Evolutionary conservation across 73 alveolate genomes (phyloP).

Genomic region (Effrenium voratum): DNA sequence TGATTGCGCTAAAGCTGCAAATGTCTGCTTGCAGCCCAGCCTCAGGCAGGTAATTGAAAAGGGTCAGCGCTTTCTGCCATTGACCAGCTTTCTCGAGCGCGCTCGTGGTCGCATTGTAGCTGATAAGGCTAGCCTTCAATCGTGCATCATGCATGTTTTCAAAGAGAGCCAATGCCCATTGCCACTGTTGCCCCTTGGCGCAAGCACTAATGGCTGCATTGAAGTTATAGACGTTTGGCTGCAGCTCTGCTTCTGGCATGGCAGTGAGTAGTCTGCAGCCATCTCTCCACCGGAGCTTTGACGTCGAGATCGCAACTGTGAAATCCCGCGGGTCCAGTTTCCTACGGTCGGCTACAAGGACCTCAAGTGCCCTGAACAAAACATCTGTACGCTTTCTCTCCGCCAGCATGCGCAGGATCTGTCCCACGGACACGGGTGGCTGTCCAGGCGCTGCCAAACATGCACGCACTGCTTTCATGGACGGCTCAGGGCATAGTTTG

Average conservation of each 20-base stretch:
- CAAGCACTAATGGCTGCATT: no score
- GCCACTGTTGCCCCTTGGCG: no score
- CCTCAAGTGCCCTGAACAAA: not conserved
- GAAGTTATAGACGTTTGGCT: not conserved
- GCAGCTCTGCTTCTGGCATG: not conserved
- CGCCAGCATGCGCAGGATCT: not conserved
- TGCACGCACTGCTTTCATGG: no score
- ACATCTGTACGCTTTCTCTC: not conserved
- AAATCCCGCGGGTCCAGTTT: not conserved
- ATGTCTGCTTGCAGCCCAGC: not conserved
- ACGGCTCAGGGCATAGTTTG: no score
- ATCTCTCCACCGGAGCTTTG: not conserved
- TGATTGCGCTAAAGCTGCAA: not conserved
- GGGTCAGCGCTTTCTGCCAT: not conserved
- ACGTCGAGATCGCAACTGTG: conserved; percentile 15
- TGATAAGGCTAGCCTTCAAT: not conserved
- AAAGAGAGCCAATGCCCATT: not conserved
- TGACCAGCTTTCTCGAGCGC: conserved; percentile 4
- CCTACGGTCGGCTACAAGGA: not conserved
- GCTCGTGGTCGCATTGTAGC: conserved; percentile 12
- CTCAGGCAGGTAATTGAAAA: not conserved
- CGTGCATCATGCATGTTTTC: not conserved
- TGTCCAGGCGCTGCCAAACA: no score
- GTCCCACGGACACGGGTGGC: no score
- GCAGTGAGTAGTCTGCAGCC: not conserved